Evolutionary conservation across 2,329 filamentous ascomycete genomes (phyloP).

Genomic region (Chrysoporthe deuterocubensis): DNA sequence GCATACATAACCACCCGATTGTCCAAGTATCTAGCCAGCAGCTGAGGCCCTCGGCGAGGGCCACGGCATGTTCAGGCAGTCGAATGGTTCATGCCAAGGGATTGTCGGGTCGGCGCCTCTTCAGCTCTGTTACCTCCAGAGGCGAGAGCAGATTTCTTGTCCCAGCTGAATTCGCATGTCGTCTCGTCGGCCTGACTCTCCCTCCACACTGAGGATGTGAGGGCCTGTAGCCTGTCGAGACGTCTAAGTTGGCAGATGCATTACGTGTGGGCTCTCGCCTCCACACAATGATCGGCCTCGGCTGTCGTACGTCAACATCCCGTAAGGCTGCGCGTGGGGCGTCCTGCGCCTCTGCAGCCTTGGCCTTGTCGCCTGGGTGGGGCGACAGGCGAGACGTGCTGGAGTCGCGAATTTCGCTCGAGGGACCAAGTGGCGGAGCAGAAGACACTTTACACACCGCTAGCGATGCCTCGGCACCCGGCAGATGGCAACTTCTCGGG

Average conservation of each 20-base stretch:
- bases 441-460: neutral
- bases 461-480: too few relatives aligned
- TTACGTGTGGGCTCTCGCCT: constrained; percentile 18
- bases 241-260: constrained; percentile 13
- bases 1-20: neutral
- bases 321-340: neutral
- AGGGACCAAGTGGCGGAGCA: neutral
- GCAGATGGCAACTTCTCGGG: too few relatives aligned
- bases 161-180: constrained; percentile 1
- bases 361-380: neutral
- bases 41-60: too few relatives aligned
- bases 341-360: neutral
- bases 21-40: neutral
- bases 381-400: neutral
- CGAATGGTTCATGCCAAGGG: neutral
- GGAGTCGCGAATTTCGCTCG: neutral
- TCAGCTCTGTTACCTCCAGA: neutral
- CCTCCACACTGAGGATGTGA: neutral
- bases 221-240: neutral
- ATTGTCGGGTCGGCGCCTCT: neutral
- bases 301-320: constrained; percentile 3
- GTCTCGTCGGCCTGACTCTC: constrained; percentile 4
- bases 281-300: constrained; percentile 9
- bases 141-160: neutral
- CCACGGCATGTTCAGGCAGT: neutral